Evolutionary conservation across 2,329 filamentous ascomycete species (phyloP).

Genomic region (Epichloe baconii): DNA sequence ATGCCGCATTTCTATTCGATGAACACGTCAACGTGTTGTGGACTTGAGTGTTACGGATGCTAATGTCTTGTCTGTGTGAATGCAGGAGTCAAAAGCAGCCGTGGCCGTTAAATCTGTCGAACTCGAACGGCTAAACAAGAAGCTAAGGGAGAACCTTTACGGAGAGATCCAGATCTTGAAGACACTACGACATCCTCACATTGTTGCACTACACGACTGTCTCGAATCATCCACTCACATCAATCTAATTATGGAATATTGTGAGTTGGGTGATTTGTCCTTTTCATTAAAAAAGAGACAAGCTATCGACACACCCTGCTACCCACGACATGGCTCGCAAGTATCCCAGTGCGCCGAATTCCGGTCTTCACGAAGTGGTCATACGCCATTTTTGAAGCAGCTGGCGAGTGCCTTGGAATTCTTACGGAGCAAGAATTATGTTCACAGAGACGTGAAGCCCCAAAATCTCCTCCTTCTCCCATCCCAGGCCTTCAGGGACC

Average conservation of each 20-base stretch:
- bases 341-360: constrained; percentile 71
- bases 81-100: constrained; percentile 62
- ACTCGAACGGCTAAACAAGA: constrained; percentile 79
- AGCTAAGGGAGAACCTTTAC: constrained; percentile 91
- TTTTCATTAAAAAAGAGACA: constrained; percentile 91
- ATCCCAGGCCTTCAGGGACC: constrained; percentile 55
- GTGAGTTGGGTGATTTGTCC: constrained; percentile 85
- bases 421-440: constrained; percentile 69
- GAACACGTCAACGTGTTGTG: background rate
- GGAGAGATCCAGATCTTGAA: constrained; percentile 94
- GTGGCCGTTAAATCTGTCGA: constrained; percentile 97
- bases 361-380: constrained; percentile 92
- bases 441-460: constrained; percentile 94
- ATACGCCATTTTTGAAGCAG: constrained; percentile 90
- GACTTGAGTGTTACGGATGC: background rate
- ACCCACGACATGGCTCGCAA: constrained; percentile 86
- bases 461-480: constrained; percentile 90
- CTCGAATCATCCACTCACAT: constrained; percentile 78
- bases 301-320: constrained; percentile 63
- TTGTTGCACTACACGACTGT: constrained; percentile 91
- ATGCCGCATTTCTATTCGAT: background rate
- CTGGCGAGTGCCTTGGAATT: constrained; percentile 86
- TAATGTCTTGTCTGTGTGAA: background rate
- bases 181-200: constrained; percentile 86
- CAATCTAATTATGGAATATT: constrained; percentile 98